Evolutionary conservation across 495 filamentous ascomycete genomes (phyloP).

Genomic region (Lepraria neglecta): DNA sequence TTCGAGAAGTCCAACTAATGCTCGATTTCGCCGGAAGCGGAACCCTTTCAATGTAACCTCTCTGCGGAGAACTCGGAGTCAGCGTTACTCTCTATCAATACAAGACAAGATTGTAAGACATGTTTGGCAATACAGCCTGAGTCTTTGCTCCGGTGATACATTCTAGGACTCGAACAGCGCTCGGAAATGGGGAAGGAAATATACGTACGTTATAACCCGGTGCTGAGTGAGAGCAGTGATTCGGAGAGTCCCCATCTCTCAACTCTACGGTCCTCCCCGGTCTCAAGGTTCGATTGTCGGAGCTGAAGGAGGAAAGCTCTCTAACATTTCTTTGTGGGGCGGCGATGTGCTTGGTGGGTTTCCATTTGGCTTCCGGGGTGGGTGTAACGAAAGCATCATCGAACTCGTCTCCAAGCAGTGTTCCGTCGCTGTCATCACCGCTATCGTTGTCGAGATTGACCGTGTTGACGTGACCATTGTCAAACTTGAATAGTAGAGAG

Average conservation of each 20-base stretch:
- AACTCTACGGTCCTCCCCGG: constrained; percentile 21
- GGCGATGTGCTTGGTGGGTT: no score
- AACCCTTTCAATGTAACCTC: constrained; percentile 15
- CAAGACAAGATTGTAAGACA: no score
- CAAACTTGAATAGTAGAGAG: neutral
- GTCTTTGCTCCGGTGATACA: no score
- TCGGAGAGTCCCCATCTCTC: constrained; percentile 15
- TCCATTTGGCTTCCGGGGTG: neutral
- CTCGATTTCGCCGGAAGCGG: constrained; percentile 5
- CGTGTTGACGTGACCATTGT: neutral
- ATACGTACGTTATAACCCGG: no score
- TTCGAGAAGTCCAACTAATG: constrained; percentile 13
- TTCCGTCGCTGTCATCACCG: constrained; percentile 6
- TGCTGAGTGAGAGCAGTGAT: constrained; percentile 15
- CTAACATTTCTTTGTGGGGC: neutral
- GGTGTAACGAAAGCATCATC: neutral
- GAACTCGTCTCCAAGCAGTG: constrained; percentile 2
- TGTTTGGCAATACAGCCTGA: no score
- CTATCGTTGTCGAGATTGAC: constrained; percentile 4
- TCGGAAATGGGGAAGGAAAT: no score
- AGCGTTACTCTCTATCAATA: no score
- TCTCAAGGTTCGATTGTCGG: constrained; percentile 7
- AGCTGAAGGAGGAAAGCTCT: neutral
- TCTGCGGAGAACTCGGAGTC: neutral
- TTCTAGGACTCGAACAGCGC: no score